Evolutionary conservation across 371 early-diverging fungal genomes (phyloP), one percentile per base, ranked within the genome.

Genomic region (Apophysomyces sp.): DNA sequence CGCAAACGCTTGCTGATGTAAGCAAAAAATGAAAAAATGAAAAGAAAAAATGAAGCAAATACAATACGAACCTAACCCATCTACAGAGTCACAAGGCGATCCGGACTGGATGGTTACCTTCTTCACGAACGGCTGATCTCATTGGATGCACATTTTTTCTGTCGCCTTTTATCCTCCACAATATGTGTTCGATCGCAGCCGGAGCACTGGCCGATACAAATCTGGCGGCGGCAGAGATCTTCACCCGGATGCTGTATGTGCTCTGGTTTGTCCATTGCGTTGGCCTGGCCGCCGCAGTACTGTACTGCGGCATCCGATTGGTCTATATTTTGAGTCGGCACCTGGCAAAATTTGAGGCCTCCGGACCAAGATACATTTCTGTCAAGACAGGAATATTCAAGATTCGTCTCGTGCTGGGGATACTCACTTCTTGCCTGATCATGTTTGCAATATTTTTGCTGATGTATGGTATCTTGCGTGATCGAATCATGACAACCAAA

Each of bases 211-310:
- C 71, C 6, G 24, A 40, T 2, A 21, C 52, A 0, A 66, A 71
- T 27, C 39, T 63, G 26, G 57, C 55, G 31, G 49, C 54, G 24
- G 71, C 74, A 8, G 74, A 71, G 27, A 29, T 62, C n/a, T 55
- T 68, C 15, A 62, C 62, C 2, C 71, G 53, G 13, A 16, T 71
- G 6, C 53, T 74, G 9, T 74, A 74, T 49, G 63, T 71, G 3
- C 55, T 74, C 18, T 74, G 74, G 74, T 74, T 71, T 21, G n/a
- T 71, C 11, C 68, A 74, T 55, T 71, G 68, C 32, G 32, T 49
- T 16, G 31, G 30, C 0, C 56, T 74, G 7, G 56, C 61, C 1
- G 6, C 49, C 12, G 62, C 68, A 3, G 74, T 74, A 0, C 52
- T 70, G 1, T 66, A 55, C 27, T 55, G 66, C 12, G 74, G 74